Evolutionary conservation across 2,329 filamentous ascomycete species (phyloP), one percentile per base, ranked within the genome.

Genomic region (Metarhizium robertsii): DNA sequence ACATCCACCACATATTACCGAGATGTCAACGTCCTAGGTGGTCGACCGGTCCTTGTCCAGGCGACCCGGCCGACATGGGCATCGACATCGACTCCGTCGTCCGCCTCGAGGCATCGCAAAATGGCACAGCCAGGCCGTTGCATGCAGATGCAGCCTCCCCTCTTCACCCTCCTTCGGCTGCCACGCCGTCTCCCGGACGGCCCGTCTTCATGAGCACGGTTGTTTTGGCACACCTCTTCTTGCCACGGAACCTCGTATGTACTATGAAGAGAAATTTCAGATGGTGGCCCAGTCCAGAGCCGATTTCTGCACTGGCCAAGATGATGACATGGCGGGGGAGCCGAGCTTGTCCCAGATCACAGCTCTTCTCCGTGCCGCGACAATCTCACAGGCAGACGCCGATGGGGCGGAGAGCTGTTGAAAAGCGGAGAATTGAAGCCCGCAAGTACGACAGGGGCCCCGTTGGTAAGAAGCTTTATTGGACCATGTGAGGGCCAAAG

Each of bases 391-490:
- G 42, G 36, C 48, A 20, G 34, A 38, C 52, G 30, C 43, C 30
- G 14, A 52, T 11, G 29, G 52, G 30, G 48, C 47, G 51, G 51
- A 20, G 46, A 46, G 30, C 29, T 50, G 25, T 25, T 13, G 13
- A 46, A 43, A 46, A 53, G 55, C 55, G 52, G 55, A 48, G 51
- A 51, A 55, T 18, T 47, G 30, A 47, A 34, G 50, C 40, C 34
- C 7, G 30, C 13, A 29, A 34, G 54, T 43, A 53, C 16, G 20
- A 49, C 52, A 43, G 25, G 48, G 40, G 49, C 48, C 40, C 45
- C 36, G 42, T 55, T 57, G 55, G 55, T 57, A 57, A 49, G 53
- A 36, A 6, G 29, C 50, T 18, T 50, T 38, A 57, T 57, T 57
- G 55, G 55, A 38, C n/a, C 25, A 43, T 30, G 8, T 13, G 16